Percentiles rank a stretch among this genome's conserved stretches.
Evolutionary conservation across 148 eudicot species (phyloP).

Genomic region (Rhododendron vialii): DNA sequence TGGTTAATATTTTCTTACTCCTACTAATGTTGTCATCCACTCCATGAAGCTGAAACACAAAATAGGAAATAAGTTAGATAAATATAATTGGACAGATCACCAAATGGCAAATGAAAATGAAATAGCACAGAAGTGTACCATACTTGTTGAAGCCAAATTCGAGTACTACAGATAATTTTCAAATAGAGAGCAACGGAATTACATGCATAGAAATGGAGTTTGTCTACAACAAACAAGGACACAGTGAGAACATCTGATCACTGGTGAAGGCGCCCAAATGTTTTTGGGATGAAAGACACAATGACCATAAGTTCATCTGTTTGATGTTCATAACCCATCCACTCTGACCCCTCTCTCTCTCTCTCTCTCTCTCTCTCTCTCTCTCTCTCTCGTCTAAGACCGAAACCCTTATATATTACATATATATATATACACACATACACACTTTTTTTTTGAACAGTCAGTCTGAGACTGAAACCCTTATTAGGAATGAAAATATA

Average conservation of each 20-base stretch:
- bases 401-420: too few relatives aligned
- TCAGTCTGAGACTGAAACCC: too few relatives aligned
- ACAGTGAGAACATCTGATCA: neutral
- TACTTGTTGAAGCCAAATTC: neutral
- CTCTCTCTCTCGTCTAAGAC: too few relatives aligned
- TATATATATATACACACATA: too few relatives aligned
- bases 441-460: too few relatives aligned
- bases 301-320: neutral
- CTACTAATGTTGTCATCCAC: conserved; percentile 43
- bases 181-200: neutral
- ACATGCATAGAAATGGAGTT: neutral
- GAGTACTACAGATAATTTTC: neutral
- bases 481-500: too few relatives aligned
- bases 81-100: neutral
- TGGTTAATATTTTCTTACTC: conserved; percentile 42
- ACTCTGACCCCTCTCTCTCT: too few relatives aligned
- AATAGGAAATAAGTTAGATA: too few relatives aligned
- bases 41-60: conserved; percentile 36
- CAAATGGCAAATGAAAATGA: neutral
- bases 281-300: neutral
- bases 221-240: neutral
- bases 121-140: neutral
- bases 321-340: neutral
- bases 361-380: too few relatives aligned
- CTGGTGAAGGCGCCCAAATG: neutral